Conservation (phyloP, 169 alveolate species). For the Eimeria praecox region DNA sequence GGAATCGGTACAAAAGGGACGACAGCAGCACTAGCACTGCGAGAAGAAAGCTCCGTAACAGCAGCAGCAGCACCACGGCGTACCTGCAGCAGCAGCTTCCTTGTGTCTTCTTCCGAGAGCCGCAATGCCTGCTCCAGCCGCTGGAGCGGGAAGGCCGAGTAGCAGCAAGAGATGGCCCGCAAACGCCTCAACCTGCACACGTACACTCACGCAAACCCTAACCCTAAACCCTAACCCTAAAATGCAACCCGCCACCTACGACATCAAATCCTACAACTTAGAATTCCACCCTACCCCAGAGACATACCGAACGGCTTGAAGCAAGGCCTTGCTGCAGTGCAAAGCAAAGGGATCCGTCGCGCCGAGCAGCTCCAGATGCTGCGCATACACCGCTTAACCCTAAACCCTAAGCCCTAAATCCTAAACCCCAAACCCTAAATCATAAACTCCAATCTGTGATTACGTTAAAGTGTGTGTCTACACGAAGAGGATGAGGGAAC, state of each 20-base stretch:
- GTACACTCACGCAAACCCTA: background rate
- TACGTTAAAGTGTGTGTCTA: background rate
- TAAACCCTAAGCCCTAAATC: background rate
- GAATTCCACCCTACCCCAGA: background rate
- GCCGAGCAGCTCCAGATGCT: slow-evolving; percentile 42
- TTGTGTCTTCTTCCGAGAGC: slow-evolving; percentile 38
- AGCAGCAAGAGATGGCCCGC: slow-evolving; percentile 6
- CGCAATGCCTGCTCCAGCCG: slow-evolving; percentile 66
- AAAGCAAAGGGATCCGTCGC: slow-evolving; percentile 43
- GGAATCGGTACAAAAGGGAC: background rate
- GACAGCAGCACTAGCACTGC: background rate
- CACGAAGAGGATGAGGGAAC: background rate
- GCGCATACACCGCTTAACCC: slow-evolving; percentile 27
- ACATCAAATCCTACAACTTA: background rate
- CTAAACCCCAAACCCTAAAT: background rate
- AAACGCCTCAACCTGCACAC: slow-evolving; percentile 59
- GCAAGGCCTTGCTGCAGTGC: slow-evolving; percentile 44
- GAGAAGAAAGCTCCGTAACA: background rate
- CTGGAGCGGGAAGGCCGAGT: slow-evolving; percentile 51
- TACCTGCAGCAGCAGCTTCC: slow-evolving; percentile 43
- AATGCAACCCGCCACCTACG: background rate
- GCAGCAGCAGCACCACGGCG: slow-evolving; percentile 13
- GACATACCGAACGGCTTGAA: slow-evolving; percentile 54
- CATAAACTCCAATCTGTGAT: background rate
- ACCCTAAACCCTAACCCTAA: slow-evolving; percentile 18